Conservation (phyloP, 768 basidiomycete species). For the Tricholoma furcatifolium region DNA sequence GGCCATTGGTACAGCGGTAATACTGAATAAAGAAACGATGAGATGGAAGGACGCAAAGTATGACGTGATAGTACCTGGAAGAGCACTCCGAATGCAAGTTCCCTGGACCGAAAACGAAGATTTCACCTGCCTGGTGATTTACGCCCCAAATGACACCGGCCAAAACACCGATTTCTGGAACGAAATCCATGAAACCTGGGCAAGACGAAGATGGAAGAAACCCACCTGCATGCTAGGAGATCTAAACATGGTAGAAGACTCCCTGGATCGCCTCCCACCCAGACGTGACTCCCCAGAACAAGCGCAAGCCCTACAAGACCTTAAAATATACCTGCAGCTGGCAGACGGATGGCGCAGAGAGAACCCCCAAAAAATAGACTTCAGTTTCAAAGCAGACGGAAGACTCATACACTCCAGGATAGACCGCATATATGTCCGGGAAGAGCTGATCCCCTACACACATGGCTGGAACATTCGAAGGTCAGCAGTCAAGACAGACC, state of each 20-base stretch:
- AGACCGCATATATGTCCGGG: conserved; percentile 6
- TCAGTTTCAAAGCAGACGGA: neutral
- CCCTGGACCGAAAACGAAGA: neutral
- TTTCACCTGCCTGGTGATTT: neutral
- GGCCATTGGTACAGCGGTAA: neutral
- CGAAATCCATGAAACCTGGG: neutral
- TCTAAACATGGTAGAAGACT: neutral
- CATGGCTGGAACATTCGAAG: neutral
- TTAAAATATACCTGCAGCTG: too few species aligned
- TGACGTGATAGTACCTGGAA: too few species aligned
- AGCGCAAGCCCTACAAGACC: too few species aligned
- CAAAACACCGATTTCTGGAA: neutral
- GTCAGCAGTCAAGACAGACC: conserved; percentile 7
- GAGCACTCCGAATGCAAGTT: neutral
- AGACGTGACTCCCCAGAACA: neutral
- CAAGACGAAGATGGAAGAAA: neutral
- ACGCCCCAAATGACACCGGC: neutral
- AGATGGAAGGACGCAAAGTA: neutral
- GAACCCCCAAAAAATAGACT: neutral
- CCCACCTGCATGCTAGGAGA: neutral
- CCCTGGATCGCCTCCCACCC: too few species aligned
- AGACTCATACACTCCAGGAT: conserved; percentile 1
- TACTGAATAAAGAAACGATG: too few species aligned
- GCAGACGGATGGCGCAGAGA: conserved; percentile 11
- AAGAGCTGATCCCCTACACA: neutral